Evolutionary conservation across 805 yeast genomes (phyloP), one percentile per base, ranked within the genome.

Genomic region (Saccharomycodes ludwigii): DNA sequence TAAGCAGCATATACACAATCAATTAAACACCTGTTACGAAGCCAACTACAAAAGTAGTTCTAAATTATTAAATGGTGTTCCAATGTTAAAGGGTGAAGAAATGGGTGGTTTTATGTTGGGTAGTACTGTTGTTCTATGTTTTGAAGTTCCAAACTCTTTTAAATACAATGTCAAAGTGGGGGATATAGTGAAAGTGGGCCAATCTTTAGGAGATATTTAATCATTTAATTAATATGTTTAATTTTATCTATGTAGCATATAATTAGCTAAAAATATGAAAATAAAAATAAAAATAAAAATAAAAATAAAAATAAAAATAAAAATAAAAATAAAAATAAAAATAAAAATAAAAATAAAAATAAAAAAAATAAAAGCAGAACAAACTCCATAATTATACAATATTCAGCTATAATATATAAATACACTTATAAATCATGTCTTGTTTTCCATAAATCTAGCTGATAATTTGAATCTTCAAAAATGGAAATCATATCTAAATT

Each of bases 21-120:
- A 67, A 48, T 80, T 81, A 45, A 74, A 80, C 39, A 78, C 93
- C 0, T 88, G 94, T 41, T 86, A 84, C 52, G 97, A 91, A 56
- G 97, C 98, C 5, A 83, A 86, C 0, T 91, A 91, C 56, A 64
- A 76, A 16, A 74, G 75, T 34, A 94, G 94, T 3, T 76, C 86
- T 34, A 62, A 70, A 30, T 41, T 76, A 4, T 61, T 86, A 25
- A 81, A 86, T 6, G 99, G 99, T 6, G 72, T 71, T 48, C 98
- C 99, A 2, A 66, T 91, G 31, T 62, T 71, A 14, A 84, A 82
- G 57, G 98, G 98, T 24, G 81, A 83, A 47, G 95, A 91, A 56
- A 80, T 91, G 68, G 99, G 99, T 25, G 98, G 98, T 0, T 91
- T 91, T 59, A 81, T 81, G 62, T 65, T 91, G 32, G 99, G 99